phyloP scores from a whole-genome alignment of 495 filamentous ascomycete genomes.

The Lophium mytilinum region DNA sequence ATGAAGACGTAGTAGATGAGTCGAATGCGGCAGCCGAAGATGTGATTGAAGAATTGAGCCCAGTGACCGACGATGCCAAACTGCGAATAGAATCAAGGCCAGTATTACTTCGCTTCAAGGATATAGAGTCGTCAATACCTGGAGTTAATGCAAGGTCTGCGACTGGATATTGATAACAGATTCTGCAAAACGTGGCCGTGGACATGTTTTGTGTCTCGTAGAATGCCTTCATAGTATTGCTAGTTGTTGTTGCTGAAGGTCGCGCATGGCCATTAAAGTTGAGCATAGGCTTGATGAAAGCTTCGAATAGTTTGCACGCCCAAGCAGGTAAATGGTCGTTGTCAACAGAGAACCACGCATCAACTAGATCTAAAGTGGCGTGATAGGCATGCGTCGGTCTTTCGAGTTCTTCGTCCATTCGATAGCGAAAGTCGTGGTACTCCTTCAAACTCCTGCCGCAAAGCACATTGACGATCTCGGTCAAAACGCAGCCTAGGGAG shows the following conservation, averaged over 20 bases:
- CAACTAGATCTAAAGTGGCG: constrained; percentile 12
- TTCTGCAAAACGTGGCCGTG: neutral
- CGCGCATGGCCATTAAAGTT: neutral
- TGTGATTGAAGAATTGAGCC: neutral
- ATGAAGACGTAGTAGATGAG: neutral
- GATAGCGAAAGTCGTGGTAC: constrained; percentile 8
- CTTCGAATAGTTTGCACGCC: neutral
- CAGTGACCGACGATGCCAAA: neutral
- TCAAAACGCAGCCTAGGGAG: constrained; percentile 16
- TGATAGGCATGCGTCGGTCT: constrained; percentile 9
- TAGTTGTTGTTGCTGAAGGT: neutral
- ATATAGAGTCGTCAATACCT: neutral
- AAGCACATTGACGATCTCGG: constrained; percentile 10
- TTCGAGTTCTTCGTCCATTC: neutral
- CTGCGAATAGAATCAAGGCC: neutral
- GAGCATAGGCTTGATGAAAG: neutral
- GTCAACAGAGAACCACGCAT: constrained; percentile 3
- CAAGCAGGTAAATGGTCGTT: neutral
- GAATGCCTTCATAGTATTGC: neutral
- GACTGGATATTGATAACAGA: neutral
- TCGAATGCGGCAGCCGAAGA: neutral
- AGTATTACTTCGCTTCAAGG: neutral
- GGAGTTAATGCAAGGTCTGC: neutral
- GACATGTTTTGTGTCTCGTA: neutral
- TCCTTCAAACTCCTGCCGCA: constrained; percentile 2